phyloP scores from a whole-genome alignment of 768 basidiomycete genomes.

The Leccinum variicolor region DNA sequence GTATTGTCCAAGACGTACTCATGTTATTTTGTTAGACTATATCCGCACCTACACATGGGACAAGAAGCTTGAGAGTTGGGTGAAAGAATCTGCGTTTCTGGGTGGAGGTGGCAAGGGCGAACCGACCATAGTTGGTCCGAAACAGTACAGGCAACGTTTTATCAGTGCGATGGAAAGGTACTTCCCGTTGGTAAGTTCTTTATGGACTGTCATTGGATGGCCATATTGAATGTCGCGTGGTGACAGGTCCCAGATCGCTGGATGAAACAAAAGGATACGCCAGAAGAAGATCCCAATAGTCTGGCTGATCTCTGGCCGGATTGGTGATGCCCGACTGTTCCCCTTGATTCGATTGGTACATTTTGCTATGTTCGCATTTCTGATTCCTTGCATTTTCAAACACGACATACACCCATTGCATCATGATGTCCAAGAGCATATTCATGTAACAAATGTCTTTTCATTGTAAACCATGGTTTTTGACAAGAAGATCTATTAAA shows the following conservation, averaged over 20 bases:
- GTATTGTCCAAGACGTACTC: slow-evolving; percentile 4
- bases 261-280: slow-evolving; percentile 81
- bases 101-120: slow-evolving; percentile 82
- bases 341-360: not conserved
- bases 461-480: no score
- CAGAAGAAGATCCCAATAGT: slow-evolving; percentile 67
- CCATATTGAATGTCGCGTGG: slow-evolving; percentile 1
- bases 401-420: slow-evolving; percentile 23
- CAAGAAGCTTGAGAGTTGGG: slow-evolving; percentile 99
- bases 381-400: slow-evolving; percentile 12
- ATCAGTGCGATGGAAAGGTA: slow-evolving; percentile 87
- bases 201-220: not conserved
- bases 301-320: no score
- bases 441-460: slow-evolving; percentile 17
- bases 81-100: slow-evolving; percentile 91
- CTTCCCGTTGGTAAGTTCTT: slow-evolving; percentile 67
- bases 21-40: slow-evolving; percentile 56
- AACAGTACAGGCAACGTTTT: slow-evolving; percentile 88
- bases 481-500: no score
- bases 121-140: slow-evolving; percentile 95
- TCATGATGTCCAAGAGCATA: slow-evolving; percentile 21
- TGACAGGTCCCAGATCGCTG: slow-evolving; percentile 80
- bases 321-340: slow-evolving; percentile 48
- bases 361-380: slow-evolving; percentile 6
- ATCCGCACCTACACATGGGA: slow-evolving; percentile 98